Conservation (phyloP, 768 basidiomycete species). For the Cystofilobasidium macerans region DNA sequence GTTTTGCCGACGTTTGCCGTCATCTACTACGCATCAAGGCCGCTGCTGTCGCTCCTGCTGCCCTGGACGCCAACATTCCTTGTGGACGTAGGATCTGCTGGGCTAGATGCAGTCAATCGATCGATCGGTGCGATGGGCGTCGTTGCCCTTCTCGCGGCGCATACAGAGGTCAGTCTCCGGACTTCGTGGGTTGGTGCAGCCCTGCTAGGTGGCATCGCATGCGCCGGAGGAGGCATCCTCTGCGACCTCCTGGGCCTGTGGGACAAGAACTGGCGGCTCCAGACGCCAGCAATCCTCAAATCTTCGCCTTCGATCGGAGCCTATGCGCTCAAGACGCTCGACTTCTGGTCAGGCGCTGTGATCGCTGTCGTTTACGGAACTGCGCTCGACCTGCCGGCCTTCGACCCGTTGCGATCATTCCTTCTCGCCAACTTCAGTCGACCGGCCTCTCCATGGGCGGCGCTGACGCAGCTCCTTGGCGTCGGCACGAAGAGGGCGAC, state of each 20-base stretch:
- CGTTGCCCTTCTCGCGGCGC: neutral
- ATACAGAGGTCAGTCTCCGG: neutral
- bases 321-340: neutral
- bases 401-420: neutral
- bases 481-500: neutral
- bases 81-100: neutral
- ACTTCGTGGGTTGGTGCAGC: neutral
- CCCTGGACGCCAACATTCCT: neutral
- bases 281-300: neutral
- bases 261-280: neutral
- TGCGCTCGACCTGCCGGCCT: neutral
- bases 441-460: neutral
- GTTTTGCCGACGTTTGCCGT: neutral
- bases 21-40: neutral
- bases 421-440: neutral
- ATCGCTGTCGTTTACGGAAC: neutral
- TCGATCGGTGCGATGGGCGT: neutral
- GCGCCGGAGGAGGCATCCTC: neutral
- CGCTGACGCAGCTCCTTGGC: neutral
- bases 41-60: neutral
- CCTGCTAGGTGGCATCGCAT: neutral
- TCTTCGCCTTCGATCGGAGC: neutral
- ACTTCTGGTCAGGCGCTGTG: neutral
- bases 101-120: neutral
- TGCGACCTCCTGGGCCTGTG: neutral